Base-by-base conservation (phyloP, 805 yeast genomes). In the Starmerella stellata region DNA sequence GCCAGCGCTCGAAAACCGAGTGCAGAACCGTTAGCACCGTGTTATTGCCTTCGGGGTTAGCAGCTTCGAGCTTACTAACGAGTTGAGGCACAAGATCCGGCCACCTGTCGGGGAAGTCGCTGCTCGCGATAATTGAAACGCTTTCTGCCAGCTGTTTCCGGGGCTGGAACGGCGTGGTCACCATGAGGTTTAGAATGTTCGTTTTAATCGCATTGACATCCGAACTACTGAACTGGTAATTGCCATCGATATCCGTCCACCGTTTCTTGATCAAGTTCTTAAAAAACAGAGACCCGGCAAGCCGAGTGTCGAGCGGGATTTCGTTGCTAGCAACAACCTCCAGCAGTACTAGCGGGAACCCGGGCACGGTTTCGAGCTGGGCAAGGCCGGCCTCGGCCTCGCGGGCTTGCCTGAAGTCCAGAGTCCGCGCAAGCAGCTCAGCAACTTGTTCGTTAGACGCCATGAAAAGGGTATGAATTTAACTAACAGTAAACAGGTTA, bases 141-240 rank as follows among this genome's bases (percentile, higher is more conserved):
- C 94, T 75, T 59, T 92, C 99, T 38, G 95, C 96, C 37, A 90
- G 70, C 61, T 92, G 99, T n/a, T 75, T 65, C 54, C 87, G 95
- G 40, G 90, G 62, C 15, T 47, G 43, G 19, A 38, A 14, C 4
- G 95, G 94, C 37, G 83, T 62, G 28, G 70, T 57, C 44, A 85
- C 75, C 96, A 90, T 83, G 44, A 85, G 63, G n/a, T 75, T 73
- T 37, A 90, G 69, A 46, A 90, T 79, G 53, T 82, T 90, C 8
- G 58, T 40, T 55, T 85, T 85, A 46, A 90, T 70, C 34, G 75
- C 61, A 4, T 58, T 63, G 1, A 78, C 78, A 52, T 85, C 94
- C 4, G 61, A 59, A 1, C 52, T 43, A 1, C 75, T 65, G 21
- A 85, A 62, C 41, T 74, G 52, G 54, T 90, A 75, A 37, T 68